Base-by-base conservation (phyloP, 257 asterid species). In the Coffea canephora region DNA sequence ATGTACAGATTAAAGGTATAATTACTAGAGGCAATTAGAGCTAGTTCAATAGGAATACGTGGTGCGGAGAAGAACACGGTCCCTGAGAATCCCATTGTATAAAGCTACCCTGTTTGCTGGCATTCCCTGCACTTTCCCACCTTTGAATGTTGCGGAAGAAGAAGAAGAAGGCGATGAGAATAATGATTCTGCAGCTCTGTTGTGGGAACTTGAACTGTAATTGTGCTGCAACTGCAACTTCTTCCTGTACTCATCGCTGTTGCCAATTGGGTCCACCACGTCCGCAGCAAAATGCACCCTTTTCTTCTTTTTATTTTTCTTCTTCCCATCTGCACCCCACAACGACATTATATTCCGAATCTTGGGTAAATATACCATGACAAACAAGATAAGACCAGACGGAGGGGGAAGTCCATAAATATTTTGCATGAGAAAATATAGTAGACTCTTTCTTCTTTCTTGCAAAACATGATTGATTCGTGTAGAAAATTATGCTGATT, bases 191-290 rank as follows among this genome's bases (percentile, higher is more conserved):
- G 48, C 72, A 75, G 55, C 75, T 41, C 48, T 12, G 41, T 39
- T 27, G 10, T 46, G 64, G n/a, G 18, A 50, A 50, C 61, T 81
- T 70, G 69, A 52, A 15, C 64, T 46, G 12, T 31, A 23, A 13
- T 36, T 15, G 18, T 64, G 91, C n/a, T 64, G 91, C 79, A 78
- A 71, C 49, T 46, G 80, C 16, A 64, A 65, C 54, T 77, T 77
- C 84, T 83, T 93, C 76, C 98, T 88, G 81, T 93, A 92, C 54
- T 86, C 92, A 65, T 91, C 95, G 74, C 90, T 86, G 80, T 93
- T 92, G 39, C 97, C 98, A 81, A 21, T 84, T 23, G 98, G 94
- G 89, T 92, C 98, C 89, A 92, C 97, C 86, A 93, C 96, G 78
- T 91, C 95, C 80, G 87, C 92, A 69, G 97, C 98, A 84, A 93